Percentiles rank a stretch among this genome's conserved stretches.
These are phyloP conservation scores for Smallanthus sonchifolius DNA, from an alignment of 129 eudicot species.

Conservation along the genomic window DNA sequence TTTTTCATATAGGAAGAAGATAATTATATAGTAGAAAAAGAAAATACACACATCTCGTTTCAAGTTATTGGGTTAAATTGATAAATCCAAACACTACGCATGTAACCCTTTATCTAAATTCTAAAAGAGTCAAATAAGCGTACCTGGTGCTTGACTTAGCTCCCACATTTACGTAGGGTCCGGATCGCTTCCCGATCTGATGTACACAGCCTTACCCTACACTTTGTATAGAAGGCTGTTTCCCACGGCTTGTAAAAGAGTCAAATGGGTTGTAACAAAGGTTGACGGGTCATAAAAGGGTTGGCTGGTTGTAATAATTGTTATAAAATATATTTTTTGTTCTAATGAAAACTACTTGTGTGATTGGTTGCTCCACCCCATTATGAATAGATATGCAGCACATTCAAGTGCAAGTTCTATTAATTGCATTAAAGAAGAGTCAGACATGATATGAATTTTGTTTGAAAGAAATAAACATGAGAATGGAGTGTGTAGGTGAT, in stretches of 20 bases:
- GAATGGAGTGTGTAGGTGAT: constrained; percentile 45
- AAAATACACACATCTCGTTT: not conserved
- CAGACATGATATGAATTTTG: constrained; percentile 19
- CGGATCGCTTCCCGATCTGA: too few species aligned
- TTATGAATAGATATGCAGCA: not conserved
- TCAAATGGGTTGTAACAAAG: not conserved
- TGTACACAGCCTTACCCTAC: too few species aligned
- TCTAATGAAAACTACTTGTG: not conserved
- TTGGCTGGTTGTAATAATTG: not conserved
- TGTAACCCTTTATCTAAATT: not conserved
- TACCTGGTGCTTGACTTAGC: too few species aligned
- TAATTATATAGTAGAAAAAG: not conserved
- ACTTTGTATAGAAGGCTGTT: too few species aligned
- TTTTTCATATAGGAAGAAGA: not conserved
- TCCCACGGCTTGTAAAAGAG: not conserved
- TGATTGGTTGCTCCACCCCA: constrained; percentile 12
- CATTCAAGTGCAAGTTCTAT: constrained; percentile 11
- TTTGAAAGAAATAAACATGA: constrained; percentile 24
- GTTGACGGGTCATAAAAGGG: not conserved
- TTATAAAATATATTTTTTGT: not conserved
- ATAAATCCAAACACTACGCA: not conserved
- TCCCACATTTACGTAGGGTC: too few species aligned
- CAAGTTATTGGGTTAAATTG: not conserved
- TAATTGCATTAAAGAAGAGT: constrained; percentile 26
- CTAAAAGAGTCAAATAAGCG: not conserved